Conservation (phyloP, 306 rosid species). For the Ziziphus jujuba region DNA sequence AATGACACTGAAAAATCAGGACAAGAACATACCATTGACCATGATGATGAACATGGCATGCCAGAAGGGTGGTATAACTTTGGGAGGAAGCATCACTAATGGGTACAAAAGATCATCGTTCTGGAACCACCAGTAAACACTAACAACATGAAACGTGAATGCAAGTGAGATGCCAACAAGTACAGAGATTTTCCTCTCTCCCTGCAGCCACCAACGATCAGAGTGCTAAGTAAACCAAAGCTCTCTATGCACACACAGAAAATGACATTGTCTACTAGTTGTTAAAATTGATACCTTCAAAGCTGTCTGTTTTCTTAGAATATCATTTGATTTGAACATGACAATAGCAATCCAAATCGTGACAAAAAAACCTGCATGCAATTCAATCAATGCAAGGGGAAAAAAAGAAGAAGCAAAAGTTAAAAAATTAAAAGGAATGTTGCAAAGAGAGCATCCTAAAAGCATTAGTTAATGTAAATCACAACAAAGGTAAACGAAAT, state of each 20-base stretch:
- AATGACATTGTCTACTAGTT: not conserved
- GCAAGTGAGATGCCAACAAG: conserved; percentile 73
- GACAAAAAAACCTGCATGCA: conserved; percentile 51
- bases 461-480: no score
- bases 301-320: conserved; percentile 71
- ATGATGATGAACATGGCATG: conserved; percentile 86
- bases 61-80: conserved; percentile 92
- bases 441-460: not conserved
- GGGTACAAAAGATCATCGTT: conserved; percentile 85
- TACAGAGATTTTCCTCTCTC: conserved; percentile 83
- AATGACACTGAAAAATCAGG: conserved; percentile 7
- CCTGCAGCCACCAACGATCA: conserved; percentile 61
- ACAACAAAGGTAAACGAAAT: no score
- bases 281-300: conserved; percentile 22
- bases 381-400: conserved; percentile 3
- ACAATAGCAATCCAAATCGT: conserved; percentile 82
- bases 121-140: conserved; percentile 97
- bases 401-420: not conserved
- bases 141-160: conserved; percentile 72
- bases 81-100: conserved; percentile 89
- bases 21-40: conserved; percentile 76
- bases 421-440: not conserved
- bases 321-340: conserved; percentile 85
- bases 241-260: not conserved
- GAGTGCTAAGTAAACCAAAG: conserved; percentile 19